phyloP scores from a whole-genome alignment of 129 eudicot genomes.

The Deinandra increscens region DNA sequence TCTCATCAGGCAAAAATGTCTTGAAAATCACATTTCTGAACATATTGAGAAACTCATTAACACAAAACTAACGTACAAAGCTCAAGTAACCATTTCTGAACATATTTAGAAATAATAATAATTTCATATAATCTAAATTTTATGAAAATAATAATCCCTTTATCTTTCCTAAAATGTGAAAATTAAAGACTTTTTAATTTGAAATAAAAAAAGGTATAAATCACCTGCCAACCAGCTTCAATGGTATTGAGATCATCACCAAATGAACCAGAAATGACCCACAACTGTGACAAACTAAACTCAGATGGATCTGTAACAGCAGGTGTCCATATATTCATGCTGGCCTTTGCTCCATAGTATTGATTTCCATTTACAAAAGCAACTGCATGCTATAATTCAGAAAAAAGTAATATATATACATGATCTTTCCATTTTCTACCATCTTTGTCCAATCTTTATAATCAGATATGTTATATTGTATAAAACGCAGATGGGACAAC shows the following conservation, averaged over 20 bases:
- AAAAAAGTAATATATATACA: not conserved
- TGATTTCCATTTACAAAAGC: constrained; percentile 84
- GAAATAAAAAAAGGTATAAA: not conserved
- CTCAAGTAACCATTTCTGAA: not conserved
- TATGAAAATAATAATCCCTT: not conserved
- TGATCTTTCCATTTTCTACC: too few species aligned
- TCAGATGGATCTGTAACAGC: constrained; percentile 67
- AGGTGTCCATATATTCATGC: constrained; percentile 94
- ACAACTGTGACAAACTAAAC: constrained; percentile 89
- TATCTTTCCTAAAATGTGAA: not conserved
- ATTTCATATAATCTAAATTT: not conserved
- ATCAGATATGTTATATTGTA: not conserved
- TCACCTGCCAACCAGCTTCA: constrained; percentile 99
- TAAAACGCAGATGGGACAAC: not conserved
- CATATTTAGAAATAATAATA: not conserved
- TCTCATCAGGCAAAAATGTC: constrained; percentile 6
- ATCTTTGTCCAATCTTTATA: not conserved
- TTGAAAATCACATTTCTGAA: too few species aligned
- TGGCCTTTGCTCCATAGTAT: constrained; percentile 91
- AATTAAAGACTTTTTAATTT: not conserved
- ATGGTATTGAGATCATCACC: constrained; percentile 97
- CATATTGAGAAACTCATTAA: too few species aligned
- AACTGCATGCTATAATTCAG: constrained; percentile 75
- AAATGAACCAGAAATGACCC: constrained; percentile 95
- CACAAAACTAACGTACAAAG: too few species aligned